Evolutionary conservation across 2,329 filamentous ascomycete genomes (phyloP).

Genomic region (Claviceps sorghi): DNA sequence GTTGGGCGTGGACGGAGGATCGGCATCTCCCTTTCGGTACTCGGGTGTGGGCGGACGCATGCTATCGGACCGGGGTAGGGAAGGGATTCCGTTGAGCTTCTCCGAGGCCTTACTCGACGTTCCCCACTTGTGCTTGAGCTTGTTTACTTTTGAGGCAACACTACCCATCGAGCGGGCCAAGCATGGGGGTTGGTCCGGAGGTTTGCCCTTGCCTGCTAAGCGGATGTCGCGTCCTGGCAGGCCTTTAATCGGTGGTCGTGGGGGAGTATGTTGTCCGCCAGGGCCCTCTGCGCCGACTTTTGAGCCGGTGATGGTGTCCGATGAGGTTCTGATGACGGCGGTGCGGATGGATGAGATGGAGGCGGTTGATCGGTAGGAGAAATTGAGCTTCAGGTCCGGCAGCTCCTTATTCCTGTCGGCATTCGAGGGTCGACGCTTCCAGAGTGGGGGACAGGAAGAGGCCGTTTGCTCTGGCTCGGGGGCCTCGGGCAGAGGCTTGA

Average conservation of each 20-base stretch:
- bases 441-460: conserved; percentile 22
- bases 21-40: conserved; percentile 29
- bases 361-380: conserved; percentile 36
- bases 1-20: conserved; percentile 17
- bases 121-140: conserved; percentile 14
- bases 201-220: conserved; percentile 9
- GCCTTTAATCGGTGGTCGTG: conserved; percentile 9
- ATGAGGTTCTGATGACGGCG: not conserved
- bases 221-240: conserved; percentile 17
- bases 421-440: conserved; percentile 37
- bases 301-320: not conserved
- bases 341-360: conserved; percentile 11
- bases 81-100: conserved; percentile 1
- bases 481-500: conserved; percentile 4
- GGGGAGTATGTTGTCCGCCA: not conserved
- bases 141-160: conserved; percentile 18
- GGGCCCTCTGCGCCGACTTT: not conserved
- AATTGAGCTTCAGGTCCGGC: conserved; percentile 31
- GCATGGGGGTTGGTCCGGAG: conserved; percentile 2
- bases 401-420: conserved; percentile 31
- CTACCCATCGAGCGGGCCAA: conserved; percentile 18
- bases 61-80: conserved; percentile 6
- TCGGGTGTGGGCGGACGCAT: conserved; percentile 34
- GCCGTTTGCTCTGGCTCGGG: conserved; percentile 12
- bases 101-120: conserved; percentile 1